phyloP scores from a whole-genome alignment of 1,139 yeast genomes.

The Geotrichum histeridarum region DNA sequence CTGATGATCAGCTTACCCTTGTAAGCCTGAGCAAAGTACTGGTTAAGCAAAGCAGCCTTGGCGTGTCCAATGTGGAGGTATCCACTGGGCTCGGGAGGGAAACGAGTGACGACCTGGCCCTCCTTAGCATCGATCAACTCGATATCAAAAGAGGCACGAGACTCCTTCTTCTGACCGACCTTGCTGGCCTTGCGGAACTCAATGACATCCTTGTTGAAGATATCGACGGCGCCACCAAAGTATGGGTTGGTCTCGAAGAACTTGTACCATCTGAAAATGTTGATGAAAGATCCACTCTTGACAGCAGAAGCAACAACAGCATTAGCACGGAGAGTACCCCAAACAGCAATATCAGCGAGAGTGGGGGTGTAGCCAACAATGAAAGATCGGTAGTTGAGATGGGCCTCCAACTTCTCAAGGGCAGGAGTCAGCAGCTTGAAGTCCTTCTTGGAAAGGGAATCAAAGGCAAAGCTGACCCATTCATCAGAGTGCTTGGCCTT shows the following conservation, averaged over 20 bases:
- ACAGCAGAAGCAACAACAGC: slow-evolving; percentile 87
- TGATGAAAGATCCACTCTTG: slow-evolving; percentile 76
- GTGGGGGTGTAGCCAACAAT: slow-evolving; percentile 62
- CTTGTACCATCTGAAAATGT: slow-evolving; percentile 91
- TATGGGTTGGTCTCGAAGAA: slow-evolving; percentile 60
- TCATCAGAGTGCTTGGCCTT: slow-evolving; percentile 34
- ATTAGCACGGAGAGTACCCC: slow-evolving; percentile 93
- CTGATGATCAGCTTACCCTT: slow-evolving; percentile 92
- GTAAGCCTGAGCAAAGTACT: slow-evolving; percentile 89
- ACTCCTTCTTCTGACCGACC: slow-evolving; percentile 48
- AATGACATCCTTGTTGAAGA: slow-evolving; percentile 58
- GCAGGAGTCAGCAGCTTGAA: slow-evolving; percentile 77
- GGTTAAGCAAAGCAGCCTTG: slow-evolving; percentile 91
- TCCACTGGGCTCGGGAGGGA: slow-evolving; percentile 93
- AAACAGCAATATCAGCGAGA: slow-evolving; percentile 77
- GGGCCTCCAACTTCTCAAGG: slow-evolving; percentile 75
- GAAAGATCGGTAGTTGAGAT: slow-evolving; percentile 79
- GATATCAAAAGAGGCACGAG: slow-evolving; percentile 79
- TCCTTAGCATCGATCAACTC: slow-evolving; percentile 84
- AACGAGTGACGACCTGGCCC: slow-evolving; percentile 94
- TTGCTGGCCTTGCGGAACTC: slow-evolving; percentile 71
- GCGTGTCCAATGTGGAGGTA: slow-evolving; percentile 96
- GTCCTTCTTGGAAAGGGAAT: slow-evolving; percentile 72
- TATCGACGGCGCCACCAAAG: slow-evolving; percentile 68
- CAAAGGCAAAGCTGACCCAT: slow-evolving; percentile 68